phyloP scores from a whole-genome alignment of 2,329 filamentous ascomycete species.

The Phaeosphaeria sp. region DNA sequence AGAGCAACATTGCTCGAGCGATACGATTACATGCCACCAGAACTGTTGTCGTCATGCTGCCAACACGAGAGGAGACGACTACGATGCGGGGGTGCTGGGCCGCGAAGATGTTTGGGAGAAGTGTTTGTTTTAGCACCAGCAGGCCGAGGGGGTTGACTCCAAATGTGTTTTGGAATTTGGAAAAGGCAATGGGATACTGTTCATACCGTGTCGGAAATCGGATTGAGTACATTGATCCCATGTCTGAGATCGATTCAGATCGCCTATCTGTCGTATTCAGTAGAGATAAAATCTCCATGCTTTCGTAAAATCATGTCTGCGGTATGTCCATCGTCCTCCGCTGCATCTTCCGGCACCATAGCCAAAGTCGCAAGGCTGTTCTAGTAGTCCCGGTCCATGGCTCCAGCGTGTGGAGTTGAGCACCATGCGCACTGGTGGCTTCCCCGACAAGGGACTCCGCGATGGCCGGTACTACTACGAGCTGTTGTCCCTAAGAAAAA shows the following conservation, averaged over 20 bases:
- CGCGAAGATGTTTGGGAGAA: slow-evolving; percentile 50
- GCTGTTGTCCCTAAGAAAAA: too few species aligned
- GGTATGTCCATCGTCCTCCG: background rate
- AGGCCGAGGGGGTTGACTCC: slow-evolving; percentile 55
- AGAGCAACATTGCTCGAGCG: slow-evolving; percentile 54
- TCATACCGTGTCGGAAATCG: too few species aligned
- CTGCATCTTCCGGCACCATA: background rate
- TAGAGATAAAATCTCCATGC: background rate
- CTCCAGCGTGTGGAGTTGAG: background rate
- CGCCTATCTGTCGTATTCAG: background rate
- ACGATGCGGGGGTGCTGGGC: slow-evolving; percentile 44
- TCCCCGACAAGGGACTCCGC: too few species aligned
- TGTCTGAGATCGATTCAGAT: too few species aligned
- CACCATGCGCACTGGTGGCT: too few species aligned
- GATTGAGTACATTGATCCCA: too few species aligned
- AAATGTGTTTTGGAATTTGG: slow-evolving; percentile 47
- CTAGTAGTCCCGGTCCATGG: background rate
- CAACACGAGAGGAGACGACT: slow-evolving; percentile 53
- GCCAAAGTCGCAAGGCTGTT: background rate
- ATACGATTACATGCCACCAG: slow-evolving; percentile 54
- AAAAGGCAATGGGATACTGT: too few species aligned
- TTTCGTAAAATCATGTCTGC: background rate
- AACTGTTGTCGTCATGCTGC: slow-evolving; percentile 52
- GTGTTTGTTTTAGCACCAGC: slow-evolving; percentile 53
- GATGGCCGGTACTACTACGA: too few species aligned